Evolutionary conservation across 2,329 filamentous ascomycete genomes (phyloP), one percentile per base, ranked within the genome.

Genomic region (Exserohilum turcica): DNA sequence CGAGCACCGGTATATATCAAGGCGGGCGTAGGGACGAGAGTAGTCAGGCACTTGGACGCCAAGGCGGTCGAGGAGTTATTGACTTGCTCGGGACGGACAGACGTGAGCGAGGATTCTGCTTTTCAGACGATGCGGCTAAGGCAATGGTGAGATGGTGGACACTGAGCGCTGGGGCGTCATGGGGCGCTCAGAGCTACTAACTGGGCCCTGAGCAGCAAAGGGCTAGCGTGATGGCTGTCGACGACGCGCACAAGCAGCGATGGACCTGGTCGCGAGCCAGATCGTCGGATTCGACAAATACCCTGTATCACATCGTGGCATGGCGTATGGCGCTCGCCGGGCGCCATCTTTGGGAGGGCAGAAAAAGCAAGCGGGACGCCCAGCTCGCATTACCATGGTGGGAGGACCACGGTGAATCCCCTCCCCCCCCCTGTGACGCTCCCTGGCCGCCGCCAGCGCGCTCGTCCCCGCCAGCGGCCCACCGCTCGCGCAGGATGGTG

Each of bases 271-370:
- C 63, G 61, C 55, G 63, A 63, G 64, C 72, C 73, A 74, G 73
- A 75, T 75, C 72, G 72, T 68, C 71, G 73, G 73, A 70, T 68
- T 66, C 56, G 66, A 67, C 65, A 63, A 62, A 60, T 66, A 70
- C 71, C 71, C 67, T 72, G 70, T 73, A 65, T 70, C 71, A 73
- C 70, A 74, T 74, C 71, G 67, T 71, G 61, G 70, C 67, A 69
- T 70, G 69, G 70, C 64, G 59, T 65, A 63, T 65, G 62, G 67
- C 64, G 64, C 62, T 63, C 52, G 54, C 54, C 59, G 58, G 57
- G 60, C 57, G 61, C 61, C 58, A 52, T 63, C 59, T 65, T 59
- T 59, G 54, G 59, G 58, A 60, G 60, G 65, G 64, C 60, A 65
- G 63, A 63, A 71, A 67, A 71, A 66, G 48, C 47, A 66, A 61